Evolutionary conservation across 495 filamentous ascomycete genomes (phyloP), one percentile per base, ranked within the genome.

Genomic region (Terfezia claveryi): DNA sequence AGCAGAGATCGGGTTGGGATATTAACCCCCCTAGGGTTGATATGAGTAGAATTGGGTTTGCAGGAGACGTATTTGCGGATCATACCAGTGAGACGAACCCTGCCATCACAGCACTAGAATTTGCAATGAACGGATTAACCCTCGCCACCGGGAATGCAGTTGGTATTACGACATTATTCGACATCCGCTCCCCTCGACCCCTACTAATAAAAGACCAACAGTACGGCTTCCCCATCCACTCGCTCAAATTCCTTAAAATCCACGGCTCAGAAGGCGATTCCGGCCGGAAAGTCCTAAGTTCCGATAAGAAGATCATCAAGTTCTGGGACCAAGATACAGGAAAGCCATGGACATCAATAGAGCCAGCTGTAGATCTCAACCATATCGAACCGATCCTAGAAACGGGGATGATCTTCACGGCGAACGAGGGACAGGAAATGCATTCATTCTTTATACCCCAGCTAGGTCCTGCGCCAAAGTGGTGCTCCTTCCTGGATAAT

Each of bases 361-460:
- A 96, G 63, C 92, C 92, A 1, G 76, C 87, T 36, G 91, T 94
- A 14, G 92, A 96, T 63, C 76, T 99, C 58, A 93, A 95, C 66
- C 80, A 80, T 51, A 87, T 96, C 27, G 85, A 82, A 27, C 89
- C 87, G 77, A 81, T 82, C 66, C 82, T 79, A 50, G 79, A 92
- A 60, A 85, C 79, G 49, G 86, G 87, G 52, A 94, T 95, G 88
- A 70, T 95, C 11, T 69, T 95, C 55, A 95, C 91, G 2, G 92
- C 92, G 10, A 96, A 96, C 64, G 92, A 99, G 71, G 89, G 89
- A 37, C 74, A 82, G 49, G 81, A 86, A 59, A 82, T 94, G 67
- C 91, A 96, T 69, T 78, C 85, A 8, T 99, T 95, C 74, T 88
- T 95, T 65, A 87, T 99, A 54, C 92, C 92, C 0, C 87, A 88